Evolutionary conservation across 257 asterid genomes (phyloP).

Genomic region (Anisodus tanguticus): DNA sequence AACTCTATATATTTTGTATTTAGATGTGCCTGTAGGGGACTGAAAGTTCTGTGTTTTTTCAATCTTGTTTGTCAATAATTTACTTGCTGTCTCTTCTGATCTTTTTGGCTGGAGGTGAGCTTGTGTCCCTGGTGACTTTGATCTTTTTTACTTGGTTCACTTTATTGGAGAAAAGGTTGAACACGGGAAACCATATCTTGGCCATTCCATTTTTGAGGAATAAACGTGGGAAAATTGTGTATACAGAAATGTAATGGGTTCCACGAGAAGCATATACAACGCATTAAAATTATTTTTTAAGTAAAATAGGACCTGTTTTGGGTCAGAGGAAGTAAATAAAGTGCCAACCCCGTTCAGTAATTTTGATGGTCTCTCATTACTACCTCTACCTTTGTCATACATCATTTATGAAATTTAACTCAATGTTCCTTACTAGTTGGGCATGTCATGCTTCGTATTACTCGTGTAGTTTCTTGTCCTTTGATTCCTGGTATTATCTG

Average conservation of each 20-base stretch:
- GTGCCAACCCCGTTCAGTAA: not conserved
- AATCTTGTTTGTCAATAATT: not conserved
- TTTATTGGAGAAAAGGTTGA: not conserved
- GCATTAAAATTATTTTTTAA: not conserved
- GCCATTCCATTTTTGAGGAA: not conserved
- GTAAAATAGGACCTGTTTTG: conserved; percentile 15
- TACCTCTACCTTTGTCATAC: not conserved
- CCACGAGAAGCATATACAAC: not conserved
- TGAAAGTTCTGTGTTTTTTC: not conserved
- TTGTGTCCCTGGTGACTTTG: not conserved
- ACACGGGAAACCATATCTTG: conserved; percentile 6
- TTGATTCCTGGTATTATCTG: no score
- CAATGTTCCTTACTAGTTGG: not conserved
- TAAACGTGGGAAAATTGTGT: not conserved
- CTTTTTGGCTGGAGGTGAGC: not conserved
- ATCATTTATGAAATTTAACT: not conserved
- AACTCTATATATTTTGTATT: not conserved
- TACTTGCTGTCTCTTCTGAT: not conserved
- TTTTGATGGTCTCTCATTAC: not conserved
- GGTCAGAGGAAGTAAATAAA: conserved; percentile 6
- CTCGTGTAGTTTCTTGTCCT: no score
- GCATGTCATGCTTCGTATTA: no score
- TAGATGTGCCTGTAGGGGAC: not conserved
- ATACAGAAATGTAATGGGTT: not conserved
- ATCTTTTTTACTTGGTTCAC: conserved; percentile 20